Evolutionary conservation across 148 eudicot species (phyloP).

Genomic region (Mesembryanthemum crystallinum): DNA sequence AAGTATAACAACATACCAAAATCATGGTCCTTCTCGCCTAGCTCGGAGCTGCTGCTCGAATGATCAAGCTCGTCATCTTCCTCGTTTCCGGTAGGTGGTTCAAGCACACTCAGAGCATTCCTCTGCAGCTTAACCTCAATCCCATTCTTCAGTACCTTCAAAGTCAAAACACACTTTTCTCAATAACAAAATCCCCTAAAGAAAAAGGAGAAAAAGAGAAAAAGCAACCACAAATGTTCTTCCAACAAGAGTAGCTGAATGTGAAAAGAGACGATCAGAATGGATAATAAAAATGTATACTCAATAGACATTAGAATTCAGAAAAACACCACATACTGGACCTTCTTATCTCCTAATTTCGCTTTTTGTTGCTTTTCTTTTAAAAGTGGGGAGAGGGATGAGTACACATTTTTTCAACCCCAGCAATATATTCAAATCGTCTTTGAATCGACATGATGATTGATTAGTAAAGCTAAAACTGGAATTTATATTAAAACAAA

Average conservation of each 20-base stretch:
- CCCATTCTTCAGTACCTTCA: constrained; percentile 92
- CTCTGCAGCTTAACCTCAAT: constrained; percentile 95
- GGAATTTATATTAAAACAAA: background rate
- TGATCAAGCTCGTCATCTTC: constrained; percentile 72
- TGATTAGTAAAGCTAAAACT: background rate
- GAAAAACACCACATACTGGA: background rate
- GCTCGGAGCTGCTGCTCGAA: constrained; percentile 79
- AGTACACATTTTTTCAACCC: constrained; percentile 11
- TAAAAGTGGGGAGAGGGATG: background rate
- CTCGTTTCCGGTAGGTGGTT: constrained; percentile 94
- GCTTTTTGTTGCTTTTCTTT: background rate
- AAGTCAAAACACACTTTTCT: constrained; percentile 1
- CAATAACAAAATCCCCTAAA: background rate
- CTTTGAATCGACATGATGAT: background rate
- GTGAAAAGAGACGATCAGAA: constrained; percentile 5
- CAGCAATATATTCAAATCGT: constrained; percentile 11
- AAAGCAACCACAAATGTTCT: background rate
- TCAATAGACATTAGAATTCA: background rate
- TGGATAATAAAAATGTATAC: background rate
- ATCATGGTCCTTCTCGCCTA: constrained; percentile 58
- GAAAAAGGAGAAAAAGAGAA: background rate
- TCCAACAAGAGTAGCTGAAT: background rate
- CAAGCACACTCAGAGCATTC: constrained; percentile 92
- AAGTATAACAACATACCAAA: constrained; percentile 50
- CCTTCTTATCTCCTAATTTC: background rate